Conservation (phyloP, 2,329 filamentous ascomycete species). For the Periconia sp. region DNA sequence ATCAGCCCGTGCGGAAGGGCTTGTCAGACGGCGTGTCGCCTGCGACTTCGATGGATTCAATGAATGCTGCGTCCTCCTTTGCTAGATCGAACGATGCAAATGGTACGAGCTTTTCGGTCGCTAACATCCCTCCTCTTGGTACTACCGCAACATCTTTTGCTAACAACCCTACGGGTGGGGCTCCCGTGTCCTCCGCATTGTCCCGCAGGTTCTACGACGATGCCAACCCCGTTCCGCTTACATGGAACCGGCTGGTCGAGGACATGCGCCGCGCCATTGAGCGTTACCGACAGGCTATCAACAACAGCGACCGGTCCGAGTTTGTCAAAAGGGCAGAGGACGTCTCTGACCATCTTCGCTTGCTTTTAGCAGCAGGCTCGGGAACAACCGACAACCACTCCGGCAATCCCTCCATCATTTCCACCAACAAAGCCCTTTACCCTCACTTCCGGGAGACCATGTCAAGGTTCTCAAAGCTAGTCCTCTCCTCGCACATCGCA, state of each 20-base stretch:
- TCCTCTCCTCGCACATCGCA: slow-evolving; percentile 96
- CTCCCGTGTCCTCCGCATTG: slow-evolving; percentile 58
- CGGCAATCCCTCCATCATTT: slow-evolving; percentile 98
- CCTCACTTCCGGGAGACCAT: slow-evolving; percentile 99
- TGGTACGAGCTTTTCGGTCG: slow-evolving; percentile 53
- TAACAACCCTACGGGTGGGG: slow-evolving; percentile 53
- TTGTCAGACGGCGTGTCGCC: slow-evolving; percentile 77
- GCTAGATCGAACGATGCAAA: slow-evolving; percentile 55
- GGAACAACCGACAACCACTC: slow-evolving; percentile 99
- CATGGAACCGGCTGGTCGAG: slow-evolving; percentile 87
- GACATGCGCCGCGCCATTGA: slow-evolving; percentile 94
- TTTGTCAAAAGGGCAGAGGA: slow-evolving; percentile 96
- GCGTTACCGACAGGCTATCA: slow-evolving; percentile 87
- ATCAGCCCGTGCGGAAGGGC: slow-evolving; percentile 57
- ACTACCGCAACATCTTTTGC: slow-evolving; percentile 62
- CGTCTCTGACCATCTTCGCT: slow-evolving; percentile 92
- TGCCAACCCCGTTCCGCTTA: slow-evolving; percentile 76
- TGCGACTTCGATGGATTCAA: slow-evolving; percentile 89
- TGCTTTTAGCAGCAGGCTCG: slow-evolving; percentile 93
- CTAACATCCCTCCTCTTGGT: slow-evolving; percentile 55
- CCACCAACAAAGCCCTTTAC: slow-evolving; percentile 94
- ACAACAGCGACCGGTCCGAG: slow-evolving; percentile 80
- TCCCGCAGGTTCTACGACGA: slow-evolving; percentile 92
- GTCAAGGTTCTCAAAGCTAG: slow-evolving; percentile 99
- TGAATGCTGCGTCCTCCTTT: slow-evolving; percentile 71